Conservation (phyloP, 345 rosid species). For the Kernera saxatilis region DNA sequence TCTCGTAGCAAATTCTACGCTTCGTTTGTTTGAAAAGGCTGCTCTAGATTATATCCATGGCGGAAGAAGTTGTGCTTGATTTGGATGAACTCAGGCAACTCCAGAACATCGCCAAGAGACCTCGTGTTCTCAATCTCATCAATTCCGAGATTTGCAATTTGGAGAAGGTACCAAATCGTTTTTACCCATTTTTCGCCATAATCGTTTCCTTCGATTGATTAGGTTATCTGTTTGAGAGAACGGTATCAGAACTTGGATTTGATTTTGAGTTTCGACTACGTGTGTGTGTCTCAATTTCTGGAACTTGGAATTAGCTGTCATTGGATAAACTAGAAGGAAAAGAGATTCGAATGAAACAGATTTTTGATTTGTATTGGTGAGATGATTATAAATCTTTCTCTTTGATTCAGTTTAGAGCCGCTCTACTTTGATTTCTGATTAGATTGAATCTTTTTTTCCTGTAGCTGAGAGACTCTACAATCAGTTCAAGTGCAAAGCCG, state of each 20-base stretch:
- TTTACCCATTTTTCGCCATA: not conserved
- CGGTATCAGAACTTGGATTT: not conserved
- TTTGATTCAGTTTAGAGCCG: not conserved
- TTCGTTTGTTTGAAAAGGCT: constrained; percentile 2
- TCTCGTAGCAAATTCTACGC: not conserved
- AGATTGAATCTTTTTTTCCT: not conserved
- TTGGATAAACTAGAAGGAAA: not conserved
- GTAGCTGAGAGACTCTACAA: constrained; percentile 21
- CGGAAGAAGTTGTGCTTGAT: constrained; percentile 58
- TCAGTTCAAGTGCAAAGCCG: constrained; percentile 29
- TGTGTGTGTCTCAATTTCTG: not conserved
- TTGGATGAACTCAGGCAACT: constrained; percentile 74
- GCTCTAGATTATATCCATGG: constrained; percentile 38
- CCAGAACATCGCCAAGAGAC: constrained; percentile 70
- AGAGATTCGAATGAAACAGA: not conserved
- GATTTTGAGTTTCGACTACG: not conserved
- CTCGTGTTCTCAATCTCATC: constrained; percentile 57
- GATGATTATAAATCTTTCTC: not conserved
- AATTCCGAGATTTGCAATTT: constrained; percentile 54
- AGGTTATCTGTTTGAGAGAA: not conserved
- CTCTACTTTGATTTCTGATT: not conserved
- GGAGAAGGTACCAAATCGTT: constrained; percentile 50
- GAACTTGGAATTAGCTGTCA: not conserved
- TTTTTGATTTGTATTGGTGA: not conserved
- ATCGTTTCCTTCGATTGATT: not conserved